phyloP scores from a whole-genome alignment of 2,329 filamentous ascomycete species.

The Scedosporium boydii region DNA sequence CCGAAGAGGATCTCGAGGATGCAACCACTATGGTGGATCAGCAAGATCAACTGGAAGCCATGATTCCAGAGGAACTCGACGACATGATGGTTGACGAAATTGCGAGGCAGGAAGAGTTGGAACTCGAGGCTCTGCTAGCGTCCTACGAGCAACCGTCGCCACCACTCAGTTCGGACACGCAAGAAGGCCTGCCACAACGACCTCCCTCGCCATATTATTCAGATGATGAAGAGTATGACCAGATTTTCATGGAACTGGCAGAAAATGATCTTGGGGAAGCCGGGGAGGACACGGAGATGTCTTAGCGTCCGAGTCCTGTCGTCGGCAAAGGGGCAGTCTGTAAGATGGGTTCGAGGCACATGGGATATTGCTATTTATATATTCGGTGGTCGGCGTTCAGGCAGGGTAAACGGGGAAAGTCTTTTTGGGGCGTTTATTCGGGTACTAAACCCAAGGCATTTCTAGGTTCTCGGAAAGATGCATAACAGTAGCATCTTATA shows the following conservation, averaged over 20 bases:
- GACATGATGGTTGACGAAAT: constrained; percentile 45
- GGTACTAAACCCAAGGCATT: neutral
- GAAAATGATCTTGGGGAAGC: neutral
- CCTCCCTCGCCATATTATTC: constrained; percentile 27
- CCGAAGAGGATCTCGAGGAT: constrained; percentile 43
- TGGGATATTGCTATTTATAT: neutral
- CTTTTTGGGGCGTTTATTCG: neutral
- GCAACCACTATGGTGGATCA: constrained; percentile 18
- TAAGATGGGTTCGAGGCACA: neutral
- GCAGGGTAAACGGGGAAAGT: neutral
- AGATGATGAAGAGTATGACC: constrained; percentile 53
- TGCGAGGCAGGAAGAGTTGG: constrained; percentile 41
- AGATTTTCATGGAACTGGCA: constrained; percentile 38
- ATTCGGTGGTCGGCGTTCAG: neutral
- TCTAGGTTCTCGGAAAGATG: neutral
- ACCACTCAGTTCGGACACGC: constrained; percentile 10
- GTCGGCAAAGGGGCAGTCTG: no score
- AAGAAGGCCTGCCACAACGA: constrained; percentile 13
- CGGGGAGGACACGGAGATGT: constrained; percentile 4
- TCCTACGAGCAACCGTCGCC: constrained; percentile 26
- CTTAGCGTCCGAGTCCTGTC: neutral
- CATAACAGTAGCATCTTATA: neutral
- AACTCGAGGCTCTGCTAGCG: constrained; percentile 47
- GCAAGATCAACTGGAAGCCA: constrained; percentile 13
- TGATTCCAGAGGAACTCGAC: constrained; percentile 22